Evolutionary conservation across 495 filamentous ascomycete species (phyloP).

Genomic region (Cladorrhinum samala): DNA sequence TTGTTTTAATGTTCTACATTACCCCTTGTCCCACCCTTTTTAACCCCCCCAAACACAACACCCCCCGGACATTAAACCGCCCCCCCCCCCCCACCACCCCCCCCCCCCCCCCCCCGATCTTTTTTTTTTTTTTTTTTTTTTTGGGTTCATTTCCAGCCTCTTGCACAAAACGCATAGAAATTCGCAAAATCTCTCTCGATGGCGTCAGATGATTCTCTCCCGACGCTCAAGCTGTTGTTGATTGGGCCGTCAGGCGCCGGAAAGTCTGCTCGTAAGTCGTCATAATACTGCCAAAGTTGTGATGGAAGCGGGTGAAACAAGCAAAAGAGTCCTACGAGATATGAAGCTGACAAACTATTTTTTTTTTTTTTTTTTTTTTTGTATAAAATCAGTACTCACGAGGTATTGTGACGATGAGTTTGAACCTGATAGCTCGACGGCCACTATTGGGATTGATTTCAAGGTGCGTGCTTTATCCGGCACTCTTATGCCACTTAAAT

Average conservation of each 20-base stretch:
- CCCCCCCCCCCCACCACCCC: neutral
- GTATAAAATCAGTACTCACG: constrained; percentile 27
- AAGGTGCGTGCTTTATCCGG: constrained; percentile 34
- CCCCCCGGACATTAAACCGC: neutral
- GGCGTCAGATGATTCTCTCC: constrained; percentile 43
- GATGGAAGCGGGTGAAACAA: neutral
- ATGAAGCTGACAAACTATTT: neutral
- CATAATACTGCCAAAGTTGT: neutral
- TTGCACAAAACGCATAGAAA: neutral
- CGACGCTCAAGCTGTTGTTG: constrained; percentile 48
- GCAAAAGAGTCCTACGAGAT: no score
- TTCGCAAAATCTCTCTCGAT: constrained; percentile 13
- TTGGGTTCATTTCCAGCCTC: neutral
- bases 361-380: neutral
- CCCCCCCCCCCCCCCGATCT: no score
- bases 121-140: neutral
- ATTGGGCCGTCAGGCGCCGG: constrained; percentile 50
- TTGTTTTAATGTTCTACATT: no score
- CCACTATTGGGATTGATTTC: constrained; percentile 58
- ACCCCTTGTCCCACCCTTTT: no score
- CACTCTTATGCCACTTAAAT: neutral
- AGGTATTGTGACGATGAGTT: constrained; percentile 55
- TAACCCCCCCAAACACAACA: no score
- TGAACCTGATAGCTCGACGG: constrained; percentile 50
- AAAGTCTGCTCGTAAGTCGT: constrained; percentile 46